Conservation (phyloP, 1,284 basidiomycete genomes). For the Retiboletus flavoniger region DNA sequence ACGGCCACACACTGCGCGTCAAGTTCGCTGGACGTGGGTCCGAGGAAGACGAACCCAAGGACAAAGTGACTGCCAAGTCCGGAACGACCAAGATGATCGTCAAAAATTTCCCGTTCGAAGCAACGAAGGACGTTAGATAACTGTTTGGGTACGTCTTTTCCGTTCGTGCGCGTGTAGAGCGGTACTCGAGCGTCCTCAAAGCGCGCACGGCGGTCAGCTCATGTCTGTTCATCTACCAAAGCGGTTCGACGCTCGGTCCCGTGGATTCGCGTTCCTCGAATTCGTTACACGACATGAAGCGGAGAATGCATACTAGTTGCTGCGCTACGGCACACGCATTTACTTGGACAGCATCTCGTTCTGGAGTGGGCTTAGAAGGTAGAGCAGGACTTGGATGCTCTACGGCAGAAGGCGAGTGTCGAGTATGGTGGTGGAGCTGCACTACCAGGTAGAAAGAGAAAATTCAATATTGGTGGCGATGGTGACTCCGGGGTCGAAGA, state of each 20-base stretch:
- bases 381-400: constrained; percentile 66
- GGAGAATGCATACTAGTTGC: constrained; percentile 80
- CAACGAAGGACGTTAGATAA: constrained; percentile 87
- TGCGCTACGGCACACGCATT: constrained; percentile 88
- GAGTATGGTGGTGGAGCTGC: constrained; percentile 66
- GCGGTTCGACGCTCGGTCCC: constrained; percentile 80
- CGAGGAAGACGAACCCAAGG: constrained; percentile 58
- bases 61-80: constrained; percentile 44
- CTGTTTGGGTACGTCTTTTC: constrained; percentile 72
- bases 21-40: constrained; percentile 86
- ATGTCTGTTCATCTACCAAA: constrained; percentile 89
- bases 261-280: constrained; percentile 96
- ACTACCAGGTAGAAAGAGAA: constrained; percentile 69
- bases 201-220: constrained; percentile 86
- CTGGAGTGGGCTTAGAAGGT: constrained; percentile 91
- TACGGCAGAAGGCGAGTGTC: constrained; percentile 78
- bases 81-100: constrained; percentile 89
- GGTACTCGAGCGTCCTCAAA: constrained; percentile 29
- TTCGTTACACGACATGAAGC: constrained; percentile 87
- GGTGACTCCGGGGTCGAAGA: constrained; percentile 34
- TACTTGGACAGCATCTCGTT: constrained; percentile 92
- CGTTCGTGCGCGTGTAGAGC: background rate
- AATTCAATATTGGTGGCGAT: constrained; percentile 49
- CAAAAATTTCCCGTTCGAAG: constrained; percentile 98
- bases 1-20: constrained; percentile 83